Base-by-base conservation (phyloP, 1,284 basidiomycete species). In the Ganoderma boninense region DNA sequence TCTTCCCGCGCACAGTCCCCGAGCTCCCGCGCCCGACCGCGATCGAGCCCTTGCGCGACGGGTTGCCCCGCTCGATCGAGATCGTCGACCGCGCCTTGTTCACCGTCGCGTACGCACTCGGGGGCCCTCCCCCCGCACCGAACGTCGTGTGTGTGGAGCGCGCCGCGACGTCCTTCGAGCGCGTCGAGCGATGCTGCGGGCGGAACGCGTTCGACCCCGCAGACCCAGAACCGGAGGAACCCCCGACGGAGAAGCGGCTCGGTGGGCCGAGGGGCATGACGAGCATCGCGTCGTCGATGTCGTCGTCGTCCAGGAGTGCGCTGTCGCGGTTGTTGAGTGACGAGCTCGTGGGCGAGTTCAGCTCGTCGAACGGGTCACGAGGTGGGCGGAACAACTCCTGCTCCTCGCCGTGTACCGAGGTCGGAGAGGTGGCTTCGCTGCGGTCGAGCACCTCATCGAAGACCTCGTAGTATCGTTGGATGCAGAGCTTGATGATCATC, bases 391-490 rank as follows among this genome's bases (percentile, higher is more conserved):
- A 56, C 49, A 74, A 49, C 35, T 79, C 77, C 63, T 81, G 77
- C 26, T 79, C 77, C 63, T 81, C 77, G 40, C n/a, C 59, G 40
- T 61, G 18, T 18, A 81, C 81, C 5, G n/a, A n/a, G n/a, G 81
- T 81, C 23, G 56, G 64, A 23, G 59, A 56, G n/a, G 89, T 73
- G 1, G 90, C 89, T 75, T 94, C 92, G 67, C 85, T 86, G 23
- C 89, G 87, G 80, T 94, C 94, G 69, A 79, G 82, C 23, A 91
- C 81, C 74, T 95, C 92, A 76, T 95, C 94, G 77, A 96, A 96
- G 43, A 96, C 84, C 78, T 96, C 95, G 79, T 92, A 95, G 79
- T 95, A 96, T 57, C 89, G 87, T 75, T 93, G 87, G 68, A 96
- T 95, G 80, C 93, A 95, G 46, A 94, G 81, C 76, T 91, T 90